Evolutionary conservation across 2,329 filamentous ascomycete genomes (phyloP).

Genomic region (Leptosphaerulina australis): DNA sequence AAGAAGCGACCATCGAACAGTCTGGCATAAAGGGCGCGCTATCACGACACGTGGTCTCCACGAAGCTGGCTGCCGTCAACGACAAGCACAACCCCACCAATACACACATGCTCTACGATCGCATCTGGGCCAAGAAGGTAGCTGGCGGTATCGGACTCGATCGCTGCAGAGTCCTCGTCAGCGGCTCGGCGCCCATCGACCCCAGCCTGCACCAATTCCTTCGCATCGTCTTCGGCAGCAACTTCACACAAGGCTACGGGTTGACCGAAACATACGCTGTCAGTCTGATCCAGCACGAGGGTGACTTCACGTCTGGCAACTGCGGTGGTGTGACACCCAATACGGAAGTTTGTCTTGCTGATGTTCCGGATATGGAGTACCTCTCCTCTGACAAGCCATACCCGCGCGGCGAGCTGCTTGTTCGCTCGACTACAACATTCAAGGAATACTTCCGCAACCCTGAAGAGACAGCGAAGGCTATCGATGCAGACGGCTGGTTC

Average conservation of each 20-base stretch:
- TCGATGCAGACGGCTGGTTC: slow-evolving; percentile 95
- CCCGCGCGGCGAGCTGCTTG: slow-evolving; percentile 85
- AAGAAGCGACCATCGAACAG: slow-evolving; percentile 76
- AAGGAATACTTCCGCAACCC: slow-evolving; percentile 87
- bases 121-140: slow-evolving; percentile 91
- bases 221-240: slow-evolving; percentile 77
- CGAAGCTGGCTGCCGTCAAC: slow-evolving; percentile 80
- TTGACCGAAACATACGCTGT: slow-evolving; percentile 92
- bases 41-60: slow-evolving; percentile 76
- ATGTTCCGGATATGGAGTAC: slow-evolving; percentile 95
- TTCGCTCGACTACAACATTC: slow-evolving; percentile 83
- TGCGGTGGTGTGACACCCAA: slow-evolving; percentile 74
- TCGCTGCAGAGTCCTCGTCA: slow-evolving; percentile 73
- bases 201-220: slow-evolving; percentile 88
- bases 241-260: slow-evolving; percentile 87
- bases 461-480: slow-evolving; percentile 80
- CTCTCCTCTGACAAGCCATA: slow-evolving; percentile 83
- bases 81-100: slow-evolving; percentile 76
- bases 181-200: slow-evolving; percentile 89
- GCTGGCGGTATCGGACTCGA: slow-evolving; percentile 81
- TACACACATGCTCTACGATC: slow-evolving; percentile 77
- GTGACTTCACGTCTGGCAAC: slow-evolving; percentile 78
- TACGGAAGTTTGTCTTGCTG: slow-evolving; percentile 78
- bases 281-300: slow-evolving; percentile 69
- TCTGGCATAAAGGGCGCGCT: slow-evolving; percentile 80